Conservation (phyloP, 2,329 filamentous ascomycete species). For the Trichoderma simmonsii region DNA sequence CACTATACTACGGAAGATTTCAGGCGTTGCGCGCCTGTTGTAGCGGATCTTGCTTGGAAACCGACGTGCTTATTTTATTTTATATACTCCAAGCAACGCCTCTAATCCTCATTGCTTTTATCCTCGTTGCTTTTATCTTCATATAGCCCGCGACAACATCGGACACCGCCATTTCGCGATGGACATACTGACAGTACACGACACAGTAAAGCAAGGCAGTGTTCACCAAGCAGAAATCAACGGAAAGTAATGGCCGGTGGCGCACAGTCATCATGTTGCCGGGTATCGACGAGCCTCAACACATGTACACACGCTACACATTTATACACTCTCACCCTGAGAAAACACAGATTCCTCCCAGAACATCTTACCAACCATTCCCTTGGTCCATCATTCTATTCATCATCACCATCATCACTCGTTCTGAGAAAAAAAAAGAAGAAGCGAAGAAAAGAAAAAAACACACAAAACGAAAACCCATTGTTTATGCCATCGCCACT, state of each 20-base stretch:
- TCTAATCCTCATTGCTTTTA: too few species aligned
- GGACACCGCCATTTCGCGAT: background rate
- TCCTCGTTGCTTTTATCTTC: too few species aligned
- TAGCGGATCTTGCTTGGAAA: conserved; percentile 12
- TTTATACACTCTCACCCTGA: conserved; percentile 5
- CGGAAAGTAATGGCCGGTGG: background rate
- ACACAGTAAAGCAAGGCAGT: background rate
- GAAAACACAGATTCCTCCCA: background rate
- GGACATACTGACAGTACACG: background rate
- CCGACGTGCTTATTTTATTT: background rate
- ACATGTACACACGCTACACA: conserved; percentile 19
- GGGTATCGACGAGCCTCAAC: conserved; percentile 33
- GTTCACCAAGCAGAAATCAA: background rate
- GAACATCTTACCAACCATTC: background rate
- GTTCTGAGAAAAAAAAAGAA: background rate
- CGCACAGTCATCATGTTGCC: conserved; percentile 24
- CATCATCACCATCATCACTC: conserved; percentile 7
- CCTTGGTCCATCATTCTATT: conserved; percentile 6
- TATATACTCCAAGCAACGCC: background rate
- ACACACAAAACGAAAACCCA: background rate
- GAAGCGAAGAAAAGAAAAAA: background rate
- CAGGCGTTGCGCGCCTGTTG: conserved; percentile 15
- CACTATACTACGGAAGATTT: conserved; percentile 26
- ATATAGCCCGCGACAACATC: background rate
- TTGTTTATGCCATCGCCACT: conserved; percentile 21